phyloP scores from a whole-genome alignment of 2,329 filamentous ascomycete genomes.

The Penicillium sp. region DNA sequence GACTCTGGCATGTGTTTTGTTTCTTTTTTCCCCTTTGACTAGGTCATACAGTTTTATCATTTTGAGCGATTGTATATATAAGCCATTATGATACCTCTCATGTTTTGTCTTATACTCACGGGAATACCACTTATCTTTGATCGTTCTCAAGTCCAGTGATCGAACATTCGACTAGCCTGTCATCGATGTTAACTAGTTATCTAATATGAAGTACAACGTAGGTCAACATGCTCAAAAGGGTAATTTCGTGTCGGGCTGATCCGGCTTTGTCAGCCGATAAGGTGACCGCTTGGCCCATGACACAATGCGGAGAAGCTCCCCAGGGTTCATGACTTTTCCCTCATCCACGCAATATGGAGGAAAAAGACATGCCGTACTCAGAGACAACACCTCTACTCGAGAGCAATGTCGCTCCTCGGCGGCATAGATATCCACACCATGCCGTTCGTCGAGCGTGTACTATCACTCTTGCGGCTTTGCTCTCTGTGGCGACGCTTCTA shows the following conservation, averaged over 20 bases:
- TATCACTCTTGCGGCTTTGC: slow-evolving; percentile 37
- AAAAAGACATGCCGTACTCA: slow-evolving; percentile 38
- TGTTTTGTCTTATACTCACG: not conserved
- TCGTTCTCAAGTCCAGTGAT: not conserved
- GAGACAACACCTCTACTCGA: slow-evolving; percentile 46
- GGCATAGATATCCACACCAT: slow-evolving; percentile 45
- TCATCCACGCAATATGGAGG: slow-evolving; percentile 30
- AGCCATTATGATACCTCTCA: slow-evolving; percentile 6
- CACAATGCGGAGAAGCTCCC: slow-evolving; percentile 13
- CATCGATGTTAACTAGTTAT: not conserved
- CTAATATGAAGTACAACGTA: not conserved
- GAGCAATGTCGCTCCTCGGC: slow-evolving; percentile 41
- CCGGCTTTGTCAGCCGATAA: slow-evolving; percentile 15
- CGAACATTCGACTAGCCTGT: not conserved
- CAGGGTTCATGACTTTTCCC: not conserved
- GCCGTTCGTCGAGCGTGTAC: slow-evolving; percentile 45
- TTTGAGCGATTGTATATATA: slow-evolving; percentile 4
- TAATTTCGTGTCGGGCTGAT: not conserved
- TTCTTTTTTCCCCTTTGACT: not conserved
- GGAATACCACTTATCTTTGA: not conserved
- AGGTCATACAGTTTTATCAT: not conserved
- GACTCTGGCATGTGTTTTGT: not conserved
- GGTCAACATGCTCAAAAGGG: not conserved
- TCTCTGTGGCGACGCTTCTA: slow-evolving; percentile 40
- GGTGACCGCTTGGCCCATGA: slow-evolving; percentile 3